Base-by-base conservation (phyloP, 441 rosid genomes). In the Flueggea neowawraea region DNA sequence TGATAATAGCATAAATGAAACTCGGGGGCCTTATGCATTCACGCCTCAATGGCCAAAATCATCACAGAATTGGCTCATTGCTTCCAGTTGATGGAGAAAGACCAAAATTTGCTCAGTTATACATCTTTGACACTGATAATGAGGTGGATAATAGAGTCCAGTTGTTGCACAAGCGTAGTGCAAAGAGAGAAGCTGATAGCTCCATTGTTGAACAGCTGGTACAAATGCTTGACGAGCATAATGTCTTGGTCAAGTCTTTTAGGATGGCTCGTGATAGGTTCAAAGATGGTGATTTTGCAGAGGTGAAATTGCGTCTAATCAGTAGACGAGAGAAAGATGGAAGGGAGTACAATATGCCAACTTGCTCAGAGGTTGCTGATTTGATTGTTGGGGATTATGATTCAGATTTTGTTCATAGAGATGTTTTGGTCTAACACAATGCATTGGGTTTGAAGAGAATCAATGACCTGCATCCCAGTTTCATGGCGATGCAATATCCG, bases 401-500 rank as follows among this genome's bases (percentile, higher is more conserved):
- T 22, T 16, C 16, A 12, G 12, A 33, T 6, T 56, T 16, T 0
- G 28, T 6, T 8, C 12, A 44, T 4, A 3, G 45, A 5, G 60
- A 63, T 7, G 52, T 60, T 6, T 39, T 58, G 31, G 52, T 59
- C 8, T 52, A 70, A 10, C 57, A 65, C 54, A 45, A 33, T 3
- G 10, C 5, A 5, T 1, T 7, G 0, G 9, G 14, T 3, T 12
- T 58, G 0, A 12, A 60, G 11, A 7, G 62, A 17, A 55, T 70
- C 1, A 54, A 5, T 12, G 14, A 16, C 2, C 10, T 12, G 0
- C 62, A 65, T 14, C 50, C 66, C 0, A 45, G n/a, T 1, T 15
- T 57, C 14, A 70, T 70, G 70, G 61, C 65, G 1, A 6, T 58
- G 16, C n/a, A 58, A 12, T 69, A 50, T 57, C 60, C 64, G 0